Percentiles rank a stretch among this genome's conserved stretches.
Conservation (phyloP, 1,284 basidiomycete species). For the Stereum hirsutum region DNA sequence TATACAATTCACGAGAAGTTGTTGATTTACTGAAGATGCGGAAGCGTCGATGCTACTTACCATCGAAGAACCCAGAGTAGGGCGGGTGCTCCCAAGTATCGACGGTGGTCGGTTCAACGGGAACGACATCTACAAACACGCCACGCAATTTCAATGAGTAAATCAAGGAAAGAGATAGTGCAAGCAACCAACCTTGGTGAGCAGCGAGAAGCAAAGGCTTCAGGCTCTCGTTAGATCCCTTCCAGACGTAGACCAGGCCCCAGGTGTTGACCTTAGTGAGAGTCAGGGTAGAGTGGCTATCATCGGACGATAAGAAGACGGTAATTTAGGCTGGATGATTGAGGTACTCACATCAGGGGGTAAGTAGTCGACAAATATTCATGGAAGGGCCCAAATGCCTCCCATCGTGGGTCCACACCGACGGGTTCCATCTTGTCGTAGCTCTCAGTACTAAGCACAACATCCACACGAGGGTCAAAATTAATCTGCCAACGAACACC, state of each 20-base stretch:
- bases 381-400: slow-evolving; percentile 30
- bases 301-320: not conserved
- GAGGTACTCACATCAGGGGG: slow-evolving; percentile 27
- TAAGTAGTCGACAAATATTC: slow-evolving; percentile 31
- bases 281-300: slow-evolving; percentile 40
- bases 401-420: slow-evolving; percentile 36
- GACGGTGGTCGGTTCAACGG: slow-evolving; percentile 42
- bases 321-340: not conserved
- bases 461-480: not conserved
- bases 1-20: slow-evolving; percentile 8
- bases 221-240: slow-evolving; percentile 41
- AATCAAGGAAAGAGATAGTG: not conserved
- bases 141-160: not conserved
- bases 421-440: slow-evolving; percentile 32
- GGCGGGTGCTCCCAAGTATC: slow-evolving; percentile 37
- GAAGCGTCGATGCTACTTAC: slow-evolving; percentile 8
- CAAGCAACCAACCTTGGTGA: slow-evolving; percentile 42
- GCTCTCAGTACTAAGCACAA: slow-evolving; percentile 22
- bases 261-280: slow-evolving; percentile 55
- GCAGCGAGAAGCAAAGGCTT: slow-evolving; percentile 60
- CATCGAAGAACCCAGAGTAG: slow-evolving; percentile 28
- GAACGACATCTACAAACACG: slow-evolving; percentile 37
- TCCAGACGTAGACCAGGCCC: slow-evolving; percentile 57
- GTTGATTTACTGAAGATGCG: not conserved
- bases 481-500: not conserved